phyloP scores from a whole-genome alignment of 768 basidiomycete genomes.

The Asterophora lycoperdoides region DNA sequence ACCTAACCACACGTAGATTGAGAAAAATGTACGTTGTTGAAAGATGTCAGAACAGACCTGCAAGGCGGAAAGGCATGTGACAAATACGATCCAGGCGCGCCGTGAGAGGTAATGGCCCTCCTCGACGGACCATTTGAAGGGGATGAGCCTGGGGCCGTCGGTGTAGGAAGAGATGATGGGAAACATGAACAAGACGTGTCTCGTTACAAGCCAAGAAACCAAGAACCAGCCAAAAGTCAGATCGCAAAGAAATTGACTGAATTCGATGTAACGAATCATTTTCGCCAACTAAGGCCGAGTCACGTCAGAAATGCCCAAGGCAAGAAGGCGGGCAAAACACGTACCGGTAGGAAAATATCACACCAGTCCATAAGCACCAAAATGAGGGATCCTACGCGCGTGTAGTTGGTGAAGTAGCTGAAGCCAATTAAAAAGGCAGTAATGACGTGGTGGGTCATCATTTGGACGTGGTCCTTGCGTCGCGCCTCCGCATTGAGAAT shows the following conservation, averaged over 20 bases:
- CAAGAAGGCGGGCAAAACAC: slow-evolving; percentile 26
- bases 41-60: slow-evolving; percentile 43
- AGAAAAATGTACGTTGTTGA: no score
- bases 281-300: slow-evolving; percentile 68
- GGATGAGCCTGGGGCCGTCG: slow-evolving; percentile 47
- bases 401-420: slow-evolving; percentile 82
- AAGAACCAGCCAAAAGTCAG: slow-evolving; percentile 76
- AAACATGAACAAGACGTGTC: slow-evolving; percentile 76
- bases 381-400: slow-evolving; percentile 84
- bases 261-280: slow-evolving; percentile 83
- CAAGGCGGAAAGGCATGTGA: slow-evolving; percentile 48
- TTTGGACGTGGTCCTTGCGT: slow-evolving; percentile 90
- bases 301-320: slow-evolving; percentile 2
- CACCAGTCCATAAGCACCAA: slow-evolving; percentile 93
- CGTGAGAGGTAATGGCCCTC: slow-evolving; percentile 53
- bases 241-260: slow-evolving; percentile 63
- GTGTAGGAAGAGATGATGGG: slow-evolving; percentile 60
- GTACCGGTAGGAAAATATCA: slow-evolving; percentile 88
- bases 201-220: slow-evolving; percentile 85
- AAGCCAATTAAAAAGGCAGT: slow-evolving; percentile 72
- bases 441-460: slow-evolving; percentile 95
- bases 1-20: slow-evolving; percentile 33
- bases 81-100: slow-evolving; percentile 44
- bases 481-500: slow-evolving; percentile 90
- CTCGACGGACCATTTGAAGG: slow-evolving; percentile 56